These are phyloP conservation scores for Theileria orientalis DNA, from an alignment of 169 alveolate genomes.

Conservation along the genomic window DNA sequence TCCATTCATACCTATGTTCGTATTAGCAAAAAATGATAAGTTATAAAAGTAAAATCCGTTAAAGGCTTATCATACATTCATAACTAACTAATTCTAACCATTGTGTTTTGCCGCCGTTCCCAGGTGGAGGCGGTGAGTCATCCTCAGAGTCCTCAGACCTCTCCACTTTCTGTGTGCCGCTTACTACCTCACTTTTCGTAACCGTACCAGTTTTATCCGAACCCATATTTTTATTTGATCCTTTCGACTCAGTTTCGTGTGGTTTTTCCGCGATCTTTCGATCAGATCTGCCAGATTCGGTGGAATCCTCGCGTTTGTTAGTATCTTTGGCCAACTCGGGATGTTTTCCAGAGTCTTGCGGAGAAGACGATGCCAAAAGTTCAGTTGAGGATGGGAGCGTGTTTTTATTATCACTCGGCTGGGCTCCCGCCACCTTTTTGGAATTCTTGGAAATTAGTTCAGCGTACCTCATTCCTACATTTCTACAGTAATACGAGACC, in stretches of 20 bases:
- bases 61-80: too few relatives aligned
- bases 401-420: background rate
- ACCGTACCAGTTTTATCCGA: too few relatives aligned
- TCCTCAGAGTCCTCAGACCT: slow-evolving; percentile 28
- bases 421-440: background rate
- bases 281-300: background rate
- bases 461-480: slow-evolving; percentile 31
- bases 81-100: too few relatives aligned
- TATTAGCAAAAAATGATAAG: too few relatives aligned
- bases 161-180: background rate
- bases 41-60: too few relatives aligned
- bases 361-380: background rate
- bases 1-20: slow-evolving; percentile 91
- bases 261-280: background rate
- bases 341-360: background rate
- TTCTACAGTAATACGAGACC: slow-evolving; percentile 47
- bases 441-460: slow-evolving; percentile 34
- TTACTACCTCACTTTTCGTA: background rate
- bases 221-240: too few relatives aligned
- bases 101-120: slow-evolving; percentile 75
- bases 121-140: slow-evolving; percentile 62
- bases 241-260: too few relatives aligned
- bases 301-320: background rate
- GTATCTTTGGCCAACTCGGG: background rate
- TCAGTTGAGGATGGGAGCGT: background rate